A percentile compares a stretch with the other conserved stretches of the same genome.
phyloP scores from a whole-genome alignment of 257 asterid species.

The Vinca minor region DNA sequence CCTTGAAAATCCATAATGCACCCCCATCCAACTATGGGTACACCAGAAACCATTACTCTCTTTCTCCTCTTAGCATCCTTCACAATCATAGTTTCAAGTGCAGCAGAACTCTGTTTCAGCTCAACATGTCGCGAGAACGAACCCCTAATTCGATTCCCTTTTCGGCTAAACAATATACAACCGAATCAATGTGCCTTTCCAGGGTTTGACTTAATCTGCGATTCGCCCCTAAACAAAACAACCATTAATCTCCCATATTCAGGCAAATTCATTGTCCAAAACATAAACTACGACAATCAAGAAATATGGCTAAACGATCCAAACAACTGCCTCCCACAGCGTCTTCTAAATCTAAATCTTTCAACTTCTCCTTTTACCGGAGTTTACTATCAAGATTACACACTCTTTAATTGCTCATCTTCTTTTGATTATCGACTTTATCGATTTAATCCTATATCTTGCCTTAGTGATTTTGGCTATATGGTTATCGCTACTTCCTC shows the following conservation, averaged over 20 bases:
- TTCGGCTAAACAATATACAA: conserved; percentile 30
- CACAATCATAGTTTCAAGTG: conserved; percentile 7
- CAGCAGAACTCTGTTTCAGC: conserved; percentile 23
- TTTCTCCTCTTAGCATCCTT: conserved; percentile 10
- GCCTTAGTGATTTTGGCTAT: conserved; percentile 39
- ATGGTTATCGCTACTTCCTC: conserved; percentile 41
- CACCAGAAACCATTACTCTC: conserved; percentile 6
- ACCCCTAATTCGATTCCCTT: conserved; percentile 52
- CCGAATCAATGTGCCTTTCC: conserved; percentile 43
- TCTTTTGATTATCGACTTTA: conserved; percentile 11
- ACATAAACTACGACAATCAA: conserved; percentile 36
- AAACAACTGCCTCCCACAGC: conserved; percentile 38
- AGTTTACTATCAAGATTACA: conserved; percentile 24
- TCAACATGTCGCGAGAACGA: conserved; percentile 24
- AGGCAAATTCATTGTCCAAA: conserved; percentile 29
- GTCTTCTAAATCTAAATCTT: conserved; percentile 38
- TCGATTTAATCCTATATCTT: conserved; percentile 29
- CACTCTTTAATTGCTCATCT: conserved; percentile 44
- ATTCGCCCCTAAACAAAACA: conserved; percentile 26
- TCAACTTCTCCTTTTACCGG: conserved; percentile 45
- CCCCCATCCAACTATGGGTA: conserved; percentile 9
- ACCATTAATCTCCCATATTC: conserved; percentile 28
- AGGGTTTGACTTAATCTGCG: conserved; percentile 45
- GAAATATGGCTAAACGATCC: conserved; percentile 52
- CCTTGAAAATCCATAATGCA: neutral